Base-by-base conservation (phyloP, 2,329 filamentous ascomycete genomes). In the Mollisiaceae sp. region DNA sequence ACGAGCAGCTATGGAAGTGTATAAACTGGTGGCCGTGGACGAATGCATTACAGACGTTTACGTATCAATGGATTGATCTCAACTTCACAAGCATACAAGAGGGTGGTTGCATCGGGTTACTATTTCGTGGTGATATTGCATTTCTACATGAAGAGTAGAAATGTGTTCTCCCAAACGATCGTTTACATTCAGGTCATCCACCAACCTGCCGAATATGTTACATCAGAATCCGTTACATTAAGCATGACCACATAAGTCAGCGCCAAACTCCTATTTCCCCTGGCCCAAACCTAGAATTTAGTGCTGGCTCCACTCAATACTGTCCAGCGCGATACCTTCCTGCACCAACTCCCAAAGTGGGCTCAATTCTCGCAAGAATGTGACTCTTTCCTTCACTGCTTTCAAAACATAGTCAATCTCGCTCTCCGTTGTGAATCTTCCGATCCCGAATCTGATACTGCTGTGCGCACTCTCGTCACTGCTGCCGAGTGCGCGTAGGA, bases 401-500 rank as follows among this genome's bases (percentile, higher is more conserved):
- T 97, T 95, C 65, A 99, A 83, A 12, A 99, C 95, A 75, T 99
- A 99, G 78, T 99, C 94, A 68, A 99, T 97, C 82, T 99, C 95
- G 35, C 84, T 85, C 75, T 97, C 93, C 0, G 95, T 97, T 2
- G 95, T 99, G 81, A 98, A 99, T 8, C 95, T 90, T 36, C 95
- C 95, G 75, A 99, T 98, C 57, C 95, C 95, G 72, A 99, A 99
- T 64, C 95, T 88, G 73, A 99, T 99, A 82, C 93, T 97, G 80
- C 93, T 97, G 81, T 99, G 95, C 9, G 95, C 95, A 73, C 91
- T 97, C 82, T 99, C 95, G 74, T 99, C 95, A 71, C 93, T 97
- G 83, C 91, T 98, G 65, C 95, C 95, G 20, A 99, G 85, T 4
- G 95, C 95, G 64, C 95, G 89, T 36, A 99, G 86, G 56, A 99